Conservation (phyloP, 179 eudicot genomes). For the Sideroxylon spinosum region DNA sequence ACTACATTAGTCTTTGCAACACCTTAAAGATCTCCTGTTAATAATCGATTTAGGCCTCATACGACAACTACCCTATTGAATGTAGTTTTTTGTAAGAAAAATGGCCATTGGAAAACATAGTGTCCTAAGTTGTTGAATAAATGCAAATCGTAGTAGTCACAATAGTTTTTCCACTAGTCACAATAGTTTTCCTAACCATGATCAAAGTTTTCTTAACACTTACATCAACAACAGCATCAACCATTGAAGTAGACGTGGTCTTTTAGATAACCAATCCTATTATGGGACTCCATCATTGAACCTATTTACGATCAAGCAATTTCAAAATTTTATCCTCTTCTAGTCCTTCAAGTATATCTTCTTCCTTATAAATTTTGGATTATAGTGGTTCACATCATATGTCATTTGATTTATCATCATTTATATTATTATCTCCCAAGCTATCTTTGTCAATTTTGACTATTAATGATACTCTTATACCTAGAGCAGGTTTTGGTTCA, state of each 20-base stretch:
- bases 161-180: neutral
- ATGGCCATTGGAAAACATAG: neutral
- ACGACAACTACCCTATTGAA: neutral
- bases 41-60: neutral
- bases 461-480: neutral
- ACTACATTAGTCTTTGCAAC: neutral
- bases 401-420: neutral
- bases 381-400: neutral
- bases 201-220: too few relatives aligned
- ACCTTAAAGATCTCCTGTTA: too few relatives aligned
- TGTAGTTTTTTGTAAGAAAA: neutral
- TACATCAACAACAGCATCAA: too few relatives aligned
- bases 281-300: neutral
- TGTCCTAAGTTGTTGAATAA: neutral
- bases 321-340: neutral
- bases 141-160: neutral
- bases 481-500: neutral
- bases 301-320: neutral
- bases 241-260: too few relatives aligned
- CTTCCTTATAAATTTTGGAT: neutral
- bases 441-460: neutral
- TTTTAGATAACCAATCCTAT: too few relatives aligned
- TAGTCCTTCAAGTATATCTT: neutral
- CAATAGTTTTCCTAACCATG: neutral
- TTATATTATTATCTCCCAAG: neutral